Base-by-base conservation (phyloP, 177 flowering plant species). In the Vitis hybrid region DNA sequence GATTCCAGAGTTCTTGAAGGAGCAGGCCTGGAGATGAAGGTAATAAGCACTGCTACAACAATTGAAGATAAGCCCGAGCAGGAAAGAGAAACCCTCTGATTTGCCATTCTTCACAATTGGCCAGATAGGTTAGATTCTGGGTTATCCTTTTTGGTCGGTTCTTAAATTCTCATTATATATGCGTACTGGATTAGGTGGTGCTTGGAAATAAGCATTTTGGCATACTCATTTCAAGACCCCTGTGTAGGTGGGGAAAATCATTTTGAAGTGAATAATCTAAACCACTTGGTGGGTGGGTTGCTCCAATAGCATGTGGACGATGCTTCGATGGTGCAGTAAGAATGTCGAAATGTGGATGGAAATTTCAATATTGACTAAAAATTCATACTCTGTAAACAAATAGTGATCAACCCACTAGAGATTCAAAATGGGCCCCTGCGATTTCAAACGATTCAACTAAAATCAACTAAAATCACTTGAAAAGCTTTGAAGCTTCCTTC, bases 1-100 rank as follows among this genome's bases (percentile, higher is more conserved):
- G 82, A 63, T 30, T 60, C 71, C 1, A 78, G 58, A 4, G 84
- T 85, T 54, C 3, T 11, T 24, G 84, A 62, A 55, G 70, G 63
- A n/a, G 64, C 77, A 7, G 57, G 3, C 17, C 7, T 1, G 10
- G 54, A 54, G n/a, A 53, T 0, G 41, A 17, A n/a, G 27, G 53
- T 61, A 9, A 60, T 14, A 20, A 73, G 14, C 2, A 51, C 13
- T n/a, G 63, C n/a, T 17, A 55, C 27, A 27, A 27, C 27, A 9
- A 21, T 65, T 21, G 56, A 61, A n/a, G n/a, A 11, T 55, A 24
- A 54, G 30, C 7, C 48, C 6, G 55, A 54, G 13, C 12, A 61
- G 20, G 61, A 50, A 41, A 58, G 7, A 53, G 8, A 24, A 24
- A 21, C 13, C 15, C 13, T 35, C 46, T 35, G 46, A 6, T 35